Conservation (phyloP, 306 rosid species). For the Cicer bijugum region DNA sequence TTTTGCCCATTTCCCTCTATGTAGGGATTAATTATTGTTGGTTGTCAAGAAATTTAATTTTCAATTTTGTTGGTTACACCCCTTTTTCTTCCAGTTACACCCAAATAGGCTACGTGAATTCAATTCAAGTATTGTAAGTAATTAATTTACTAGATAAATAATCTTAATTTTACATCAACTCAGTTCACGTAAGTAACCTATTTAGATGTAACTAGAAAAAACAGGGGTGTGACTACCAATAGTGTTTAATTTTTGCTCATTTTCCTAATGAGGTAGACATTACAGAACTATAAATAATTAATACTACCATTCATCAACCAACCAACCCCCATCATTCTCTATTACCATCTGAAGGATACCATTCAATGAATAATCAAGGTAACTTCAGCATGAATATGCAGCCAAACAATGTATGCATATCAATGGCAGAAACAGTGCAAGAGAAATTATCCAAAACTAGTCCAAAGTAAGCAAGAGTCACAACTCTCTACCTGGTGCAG, state of each 20-base stretch:
- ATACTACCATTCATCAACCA: conserved; percentile 2
- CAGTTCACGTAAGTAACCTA: too few species aligned
- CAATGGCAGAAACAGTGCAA: conserved; percentile 15
- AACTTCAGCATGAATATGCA: conserved; percentile 33
- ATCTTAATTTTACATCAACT: too few species aligned
- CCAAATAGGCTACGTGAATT: too few species aligned
- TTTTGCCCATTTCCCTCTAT: neutral
- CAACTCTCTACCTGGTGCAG: conserved; percentile 76
- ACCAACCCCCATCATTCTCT: conserved; percentile 5
- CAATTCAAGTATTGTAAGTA: too few species aligned
- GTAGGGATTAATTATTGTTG: too few species aligned
- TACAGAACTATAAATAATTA: conserved; percentile 18
- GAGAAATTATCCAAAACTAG: conserved; percentile 33
- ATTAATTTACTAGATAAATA: too few species aligned
- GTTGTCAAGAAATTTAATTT: too few species aligned
- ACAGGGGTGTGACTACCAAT: too few species aligned
- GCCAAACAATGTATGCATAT: conserved; percentile 25
- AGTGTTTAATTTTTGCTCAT: neutral
- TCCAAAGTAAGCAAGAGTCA: conserved; percentile 28
- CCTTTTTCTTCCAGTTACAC: too few species aligned
- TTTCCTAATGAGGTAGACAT: neutral
- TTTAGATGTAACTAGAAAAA: too few species aligned
- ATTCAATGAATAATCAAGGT: neutral
- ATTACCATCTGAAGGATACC: neutral
- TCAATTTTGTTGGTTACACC: too few species aligned